These are phyloP conservation scores for Fagus crenata DNA, from an alignment of 306 rosid species.

Conservation along the genomic window DNA sequence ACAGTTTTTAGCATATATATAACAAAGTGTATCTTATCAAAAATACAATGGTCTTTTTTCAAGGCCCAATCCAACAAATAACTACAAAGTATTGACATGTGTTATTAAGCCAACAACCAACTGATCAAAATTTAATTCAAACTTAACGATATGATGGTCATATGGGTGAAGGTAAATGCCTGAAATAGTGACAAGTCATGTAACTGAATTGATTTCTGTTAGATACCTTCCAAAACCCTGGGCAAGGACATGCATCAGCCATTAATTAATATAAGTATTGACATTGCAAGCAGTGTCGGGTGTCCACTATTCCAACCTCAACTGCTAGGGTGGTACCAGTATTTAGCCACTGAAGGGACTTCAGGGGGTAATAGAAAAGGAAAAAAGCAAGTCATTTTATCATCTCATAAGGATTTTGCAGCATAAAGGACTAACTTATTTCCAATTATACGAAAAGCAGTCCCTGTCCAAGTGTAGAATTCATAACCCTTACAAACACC, in stretches of 20 bases:
- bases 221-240: neutral
- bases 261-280: neutral
- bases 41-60: neutral
- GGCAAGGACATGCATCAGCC: neutral
- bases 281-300: neutral
- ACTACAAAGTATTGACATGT: neutral
- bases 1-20: neutral
- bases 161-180: neutral
- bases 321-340: neutral
- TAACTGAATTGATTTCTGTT: neutral
- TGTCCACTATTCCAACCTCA: neutral
- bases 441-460: neutral
- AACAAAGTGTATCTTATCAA: neutral
- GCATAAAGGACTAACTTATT: neutral
- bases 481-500: conserved; percentile 18
- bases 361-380: neutral
- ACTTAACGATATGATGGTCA: neutral
- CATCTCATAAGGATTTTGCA: neutral
- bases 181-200: neutral
- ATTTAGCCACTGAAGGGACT: neutral
- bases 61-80: neutral
- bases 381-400: neutral
- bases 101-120: no score
- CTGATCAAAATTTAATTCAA: neutral
- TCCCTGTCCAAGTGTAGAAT: neutral